phyloP scores from a whole-genome alignment of 352 stramenopile species.

The Phytophthora quininea region DNA sequence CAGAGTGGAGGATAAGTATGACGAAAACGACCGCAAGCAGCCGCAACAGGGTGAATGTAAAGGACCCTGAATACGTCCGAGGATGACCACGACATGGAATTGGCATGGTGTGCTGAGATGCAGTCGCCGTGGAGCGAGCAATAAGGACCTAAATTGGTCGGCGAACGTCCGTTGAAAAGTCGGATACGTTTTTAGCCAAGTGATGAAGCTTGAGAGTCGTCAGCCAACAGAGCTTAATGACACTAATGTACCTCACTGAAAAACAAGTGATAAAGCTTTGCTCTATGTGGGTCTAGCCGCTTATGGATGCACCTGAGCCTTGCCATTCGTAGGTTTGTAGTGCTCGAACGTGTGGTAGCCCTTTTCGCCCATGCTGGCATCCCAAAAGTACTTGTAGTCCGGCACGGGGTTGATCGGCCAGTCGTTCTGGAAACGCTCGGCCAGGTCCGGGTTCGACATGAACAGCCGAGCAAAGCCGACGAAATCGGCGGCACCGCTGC shows the following conservation, averaged over 20 bases:
- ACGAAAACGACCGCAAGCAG: background rate
- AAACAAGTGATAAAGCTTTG: background rate
- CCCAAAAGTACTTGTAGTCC: slow-evolving; percentile 16
- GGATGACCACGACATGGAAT: too few species aligned
- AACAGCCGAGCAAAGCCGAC: slow-evolving; percentile 40
- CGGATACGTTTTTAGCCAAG: too few species aligned
- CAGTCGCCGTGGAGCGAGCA: too few species aligned
- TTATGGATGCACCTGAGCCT: background rate
- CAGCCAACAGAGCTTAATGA: background rate
- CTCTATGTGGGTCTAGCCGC: background rate
- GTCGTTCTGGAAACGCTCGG: slow-evolving; percentile 28
- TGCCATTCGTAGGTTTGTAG: background rate
- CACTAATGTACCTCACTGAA: background rate
- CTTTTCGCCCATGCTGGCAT: slow-evolving; percentile 8
- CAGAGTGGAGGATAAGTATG: background rate
- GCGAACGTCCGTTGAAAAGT: too few species aligned
- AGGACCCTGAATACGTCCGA: too few species aligned
- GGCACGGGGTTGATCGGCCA: slow-evolving; percentile 11
- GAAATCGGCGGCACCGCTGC: slow-evolving; percentile 24
- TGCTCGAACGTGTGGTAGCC: slow-evolving; percentile 15
- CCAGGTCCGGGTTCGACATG: slow-evolving; percentile 43
- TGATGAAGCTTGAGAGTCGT: too few species aligned
- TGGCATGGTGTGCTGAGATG: too few species aligned
- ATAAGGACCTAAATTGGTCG: too few species aligned
- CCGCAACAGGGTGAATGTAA: background rate